Base-by-base conservation (phyloP, 768 basidiomycete genomes). In the Termitomyces titanicus region DNA sequence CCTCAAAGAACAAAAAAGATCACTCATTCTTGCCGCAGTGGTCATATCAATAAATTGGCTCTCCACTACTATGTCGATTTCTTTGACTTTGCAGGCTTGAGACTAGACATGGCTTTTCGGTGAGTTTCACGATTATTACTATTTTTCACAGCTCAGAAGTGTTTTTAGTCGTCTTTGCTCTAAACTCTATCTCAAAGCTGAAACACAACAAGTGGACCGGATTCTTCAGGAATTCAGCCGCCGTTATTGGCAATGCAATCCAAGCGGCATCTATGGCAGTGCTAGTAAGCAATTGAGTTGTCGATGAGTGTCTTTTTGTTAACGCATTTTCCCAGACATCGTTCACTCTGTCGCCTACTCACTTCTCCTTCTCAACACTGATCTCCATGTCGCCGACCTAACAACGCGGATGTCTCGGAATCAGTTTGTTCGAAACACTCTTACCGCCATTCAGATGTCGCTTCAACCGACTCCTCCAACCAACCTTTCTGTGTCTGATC, bases 161-260 rank as follows among this genome's bases (percentile, higher is more conserved):
- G 27, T 46, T 40, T n/a, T 9, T 62, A 94, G 95, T 58, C 86
- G 86, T 22, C 74, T 99, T 11, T 98, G 95, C 67, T 86, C 86
- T 12, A 97, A 96, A 68, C 79, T 99, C 2, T 98, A 82, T 68
- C 80, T 99, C 56, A 95, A 94, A 70, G 97, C 86, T 1, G 97
- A 99, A 70, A 96, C 96, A 0, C 97, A 99, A 66, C 95, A 98
- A 72, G 89, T 99, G 40, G 97, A 98, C 69, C 86, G 97, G 40
- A 98, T 99, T 58, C 79, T 99, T 5, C 94, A 93, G 57, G 87
- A 86, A 59, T 98, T 99, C 63, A 92, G 92, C 63, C 76, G 84
- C 38, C 84, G 93, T 9, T 99, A 93, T 69, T 97, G 86, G 83
- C 86, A 94, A 42, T 94, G 92, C 68, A 98, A 98, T 66, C 88